A percentile compares a stretch with the other conserved stretches of the same genome.
phyloP scores from a whole-genome alignment of 805 yeast genomes.

The Peterozyma toletana region DNA sequence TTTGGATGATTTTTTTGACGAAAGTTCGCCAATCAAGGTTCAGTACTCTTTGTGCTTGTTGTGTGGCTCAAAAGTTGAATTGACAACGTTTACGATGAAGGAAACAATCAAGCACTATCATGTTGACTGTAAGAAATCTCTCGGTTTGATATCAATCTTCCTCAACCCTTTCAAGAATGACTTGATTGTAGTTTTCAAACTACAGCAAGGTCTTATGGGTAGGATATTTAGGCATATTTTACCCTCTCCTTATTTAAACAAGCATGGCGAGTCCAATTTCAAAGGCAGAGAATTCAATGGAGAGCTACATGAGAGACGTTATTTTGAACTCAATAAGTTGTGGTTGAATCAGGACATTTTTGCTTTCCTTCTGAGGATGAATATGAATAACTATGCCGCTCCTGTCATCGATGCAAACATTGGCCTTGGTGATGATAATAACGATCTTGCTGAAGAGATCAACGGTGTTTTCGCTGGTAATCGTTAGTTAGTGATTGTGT shows the following conservation, averaged over 20 bases:
- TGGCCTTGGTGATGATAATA: too few species aligned
- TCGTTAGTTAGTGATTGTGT: too few species aligned
- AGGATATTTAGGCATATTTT: slow-evolving; percentile 21
- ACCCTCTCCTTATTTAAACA: slow-evolving; percentile 60
- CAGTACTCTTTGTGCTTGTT: slow-evolving; percentile 37
- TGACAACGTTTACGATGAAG: slow-evolving; percentile 14
- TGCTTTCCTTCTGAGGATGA: slow-evolving; percentile 26
- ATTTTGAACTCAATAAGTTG: slow-evolving; percentile 44
- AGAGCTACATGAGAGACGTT: slow-evolving; percentile 43
- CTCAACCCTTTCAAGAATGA: slow-evolving; percentile 15
- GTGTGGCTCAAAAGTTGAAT: slow-evolving; percentile 33
- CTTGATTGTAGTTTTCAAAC: slow-evolving; percentile 19
- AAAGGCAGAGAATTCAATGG: slow-evolving; percentile 48
- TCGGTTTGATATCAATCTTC: slow-evolving; percentile 10
- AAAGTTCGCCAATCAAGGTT: slow-evolving; percentile 10
- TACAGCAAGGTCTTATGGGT: slow-evolving; percentile 15
- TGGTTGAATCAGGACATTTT: slow-evolving; percentile 59
- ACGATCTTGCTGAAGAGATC: too few species aligned
- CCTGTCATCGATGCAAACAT: too few species aligned
- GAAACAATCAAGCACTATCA: slow-evolving; percentile 22
- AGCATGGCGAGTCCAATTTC: slow-evolving; percentile 68
- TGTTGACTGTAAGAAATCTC: slow-evolving; percentile 22
- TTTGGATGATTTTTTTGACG: slow-evolving; percentile 22
- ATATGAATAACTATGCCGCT: too few species aligned
- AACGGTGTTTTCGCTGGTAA: too few species aligned